These are phyloP conservation scores for Taiozyma onychis DNA, from an alignment of 1,139 yeast genomes.

Conservation along the genomic window DNA sequence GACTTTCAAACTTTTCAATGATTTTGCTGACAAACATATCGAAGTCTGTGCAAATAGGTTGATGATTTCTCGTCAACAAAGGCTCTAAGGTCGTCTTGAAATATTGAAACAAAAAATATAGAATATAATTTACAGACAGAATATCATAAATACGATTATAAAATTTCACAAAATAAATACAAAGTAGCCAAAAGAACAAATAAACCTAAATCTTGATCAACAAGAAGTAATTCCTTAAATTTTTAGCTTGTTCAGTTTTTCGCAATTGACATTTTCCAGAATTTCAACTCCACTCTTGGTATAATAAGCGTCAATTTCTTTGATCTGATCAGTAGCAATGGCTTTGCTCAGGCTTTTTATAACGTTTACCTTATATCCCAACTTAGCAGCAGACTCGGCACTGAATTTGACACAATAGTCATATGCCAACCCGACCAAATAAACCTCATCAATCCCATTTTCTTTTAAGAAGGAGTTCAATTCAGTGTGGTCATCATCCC, in stretches of 20 bases:
- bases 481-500: conserved; percentile 70
- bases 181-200: neutral
- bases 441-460: conserved; percentile 51
- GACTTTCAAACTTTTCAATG: conserved; percentile 50
- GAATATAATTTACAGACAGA: neutral
- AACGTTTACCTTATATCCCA: conserved; percentile 62
- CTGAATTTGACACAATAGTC: conserved; percentile 82
- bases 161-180: neutral
- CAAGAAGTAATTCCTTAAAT: neutral
- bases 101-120: too few relatives aligned
- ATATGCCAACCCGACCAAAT: conserved; percentile 76
- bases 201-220: neutral
- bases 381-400: conserved; percentile 56
- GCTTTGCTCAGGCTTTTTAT: conserved; percentile 47
- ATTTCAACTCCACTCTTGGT: conserved; percentile 12
- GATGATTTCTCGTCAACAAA: neutral
- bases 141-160: neutral
- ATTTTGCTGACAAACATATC: conserved; percentile 38
- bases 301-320: conserved; percentile 19
- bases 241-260: neutral
- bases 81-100: neutral
- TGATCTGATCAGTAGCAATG: conserved; percentile 33
- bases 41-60: conserved; percentile 4
- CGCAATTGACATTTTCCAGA: conserved; percentile 9
- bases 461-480: conserved; percentile 42